Conservation (phyloP, 2,329 filamentous ascomycete genomes). For the Endoconidiophora laricicola region DNA sequence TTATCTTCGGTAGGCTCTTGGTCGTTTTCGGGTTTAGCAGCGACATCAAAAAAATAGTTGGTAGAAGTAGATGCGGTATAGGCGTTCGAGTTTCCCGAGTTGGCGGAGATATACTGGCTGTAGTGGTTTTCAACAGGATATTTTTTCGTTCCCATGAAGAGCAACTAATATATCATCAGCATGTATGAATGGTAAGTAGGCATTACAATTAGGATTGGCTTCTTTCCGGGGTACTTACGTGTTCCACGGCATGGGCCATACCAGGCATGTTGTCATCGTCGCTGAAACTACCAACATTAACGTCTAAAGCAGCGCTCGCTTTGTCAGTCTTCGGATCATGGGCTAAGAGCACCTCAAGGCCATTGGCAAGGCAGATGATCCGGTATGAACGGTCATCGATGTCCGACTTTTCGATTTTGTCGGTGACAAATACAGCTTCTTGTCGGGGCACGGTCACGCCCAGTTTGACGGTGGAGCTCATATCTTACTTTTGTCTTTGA, state of each 20-base stretch:
- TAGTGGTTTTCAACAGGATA: constrained; percentile 94
- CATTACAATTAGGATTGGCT: not conserved
- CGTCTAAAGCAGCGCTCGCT: constrained; percentile 85
- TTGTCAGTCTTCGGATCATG: constrained; percentile 94
- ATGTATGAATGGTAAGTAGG: too few species aligned
- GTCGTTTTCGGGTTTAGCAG: constrained; percentile 54
- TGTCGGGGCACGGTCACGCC: not conserved
- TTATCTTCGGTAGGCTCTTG: constrained; percentile 38
- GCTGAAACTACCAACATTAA: constrained; percentile 91
- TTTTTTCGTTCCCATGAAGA: constrained; percentile 99
- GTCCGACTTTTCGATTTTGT: constrained; percentile 63
- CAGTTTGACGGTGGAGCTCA: not conserved
- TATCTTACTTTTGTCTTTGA: not conserved
- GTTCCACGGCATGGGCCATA: constrained; percentile 91
- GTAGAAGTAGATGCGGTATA: constrained; percentile 88
- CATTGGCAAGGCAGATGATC: constrained; percentile 69
- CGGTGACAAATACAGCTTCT: constrained; percentile 31
- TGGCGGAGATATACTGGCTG: constrained; percentile 74
- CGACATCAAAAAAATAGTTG: constrained; percentile 95
- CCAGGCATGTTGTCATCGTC: constrained; percentile 83
- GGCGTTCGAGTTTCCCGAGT: constrained; percentile 86
- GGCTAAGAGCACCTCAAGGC: constrained; percentile 79
- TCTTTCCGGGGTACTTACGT: constrained; percentile 32
- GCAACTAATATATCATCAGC: constrained; percentile 31
- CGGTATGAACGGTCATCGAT: constrained; percentile 78